phyloP scores from a whole-genome alignment of 202 grass and related monocot species.

The Zoysia matrella region DNA sequence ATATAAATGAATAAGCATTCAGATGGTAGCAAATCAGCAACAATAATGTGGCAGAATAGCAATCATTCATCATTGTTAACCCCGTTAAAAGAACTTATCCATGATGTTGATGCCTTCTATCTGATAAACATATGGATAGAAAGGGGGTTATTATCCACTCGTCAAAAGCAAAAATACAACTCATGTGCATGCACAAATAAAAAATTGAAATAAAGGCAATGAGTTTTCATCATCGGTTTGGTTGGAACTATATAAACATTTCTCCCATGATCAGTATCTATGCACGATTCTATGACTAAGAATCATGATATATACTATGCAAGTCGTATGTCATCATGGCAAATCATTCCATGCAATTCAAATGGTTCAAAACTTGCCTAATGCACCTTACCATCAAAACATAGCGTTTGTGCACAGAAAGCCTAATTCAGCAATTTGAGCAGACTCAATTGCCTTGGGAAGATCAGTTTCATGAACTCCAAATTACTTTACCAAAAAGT shows the following conservation, averaged over 20 bases:
- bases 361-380: conserved; percentile 11
- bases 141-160: conserved; percentile 7
- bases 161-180: conserved; percentile 16
- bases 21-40: conserved; percentile 3
- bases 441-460: background rate
- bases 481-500: background rate
- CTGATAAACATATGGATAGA: background rate
- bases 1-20: background rate
- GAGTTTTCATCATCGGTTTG: conserved; percentile 22
- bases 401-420: background rate
- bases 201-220: conserved; percentile 38
- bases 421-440: background rate
- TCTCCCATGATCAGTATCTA: conserved; percentile 38
- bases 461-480: background rate
- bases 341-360: conserved; percentile 39
- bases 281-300: conserved; percentile 38
- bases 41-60: background rate
- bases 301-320: conserved; percentile 13
- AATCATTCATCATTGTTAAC: background rate
- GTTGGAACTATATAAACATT: conserved; percentile 39
- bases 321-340: conserved; percentile 37
- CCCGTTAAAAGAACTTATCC: background rate
- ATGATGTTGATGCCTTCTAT: background rate
- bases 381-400: background rate
- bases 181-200: conserved; percentile 10